phyloP scores from a whole-genome alignment of 2,329 filamentous ascomycete species.

The Calycina herbarum region DNA sequence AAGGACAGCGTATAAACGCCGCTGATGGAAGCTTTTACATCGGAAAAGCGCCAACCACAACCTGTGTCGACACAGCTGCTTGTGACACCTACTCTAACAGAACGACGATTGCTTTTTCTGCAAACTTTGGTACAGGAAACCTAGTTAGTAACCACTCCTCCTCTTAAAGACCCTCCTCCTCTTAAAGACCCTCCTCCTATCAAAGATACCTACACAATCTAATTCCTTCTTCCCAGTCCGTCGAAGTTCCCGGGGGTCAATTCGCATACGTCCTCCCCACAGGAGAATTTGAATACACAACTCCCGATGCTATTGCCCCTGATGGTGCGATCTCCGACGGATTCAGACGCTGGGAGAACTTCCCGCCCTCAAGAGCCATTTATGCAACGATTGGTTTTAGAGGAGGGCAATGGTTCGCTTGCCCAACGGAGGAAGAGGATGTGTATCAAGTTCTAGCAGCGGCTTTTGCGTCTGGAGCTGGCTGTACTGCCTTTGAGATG shows the following conservation, averaged over 20 bases:
- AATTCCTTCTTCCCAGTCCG: background rate
- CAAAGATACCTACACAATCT: background rate
- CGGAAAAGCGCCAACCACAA: background rate
- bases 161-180: no score
- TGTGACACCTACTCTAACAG: background rate
- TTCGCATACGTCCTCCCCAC: background rate
- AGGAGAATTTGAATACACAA: background rate
- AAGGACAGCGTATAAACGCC: background rate
- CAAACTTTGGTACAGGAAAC: background rate
- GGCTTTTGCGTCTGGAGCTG: background rate
- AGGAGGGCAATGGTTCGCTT: background rate
- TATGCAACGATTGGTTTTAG: background rate
- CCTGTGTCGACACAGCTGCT: background rate
- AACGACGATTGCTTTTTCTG: background rate
- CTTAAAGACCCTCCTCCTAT: background rate
- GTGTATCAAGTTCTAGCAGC: background rate
- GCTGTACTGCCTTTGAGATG: background rate
- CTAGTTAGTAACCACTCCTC: background rate
- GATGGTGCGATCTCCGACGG: background rate
- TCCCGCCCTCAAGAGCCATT: background rate
- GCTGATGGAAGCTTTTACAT: slow-evolving; percentile 1
- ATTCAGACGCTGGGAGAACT: background rate
- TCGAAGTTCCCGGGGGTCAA: background rate
- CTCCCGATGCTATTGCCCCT: background rate
- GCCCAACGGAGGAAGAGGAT: background rate